A percentile compares a stretch with the other conserved stretches of the same genome.
These are phyloP conservation scores for Rhodotorula kratochvilovae DNA, from an alignment of 768 basidiomycete species.

Conservation along the genomic window DNA sequence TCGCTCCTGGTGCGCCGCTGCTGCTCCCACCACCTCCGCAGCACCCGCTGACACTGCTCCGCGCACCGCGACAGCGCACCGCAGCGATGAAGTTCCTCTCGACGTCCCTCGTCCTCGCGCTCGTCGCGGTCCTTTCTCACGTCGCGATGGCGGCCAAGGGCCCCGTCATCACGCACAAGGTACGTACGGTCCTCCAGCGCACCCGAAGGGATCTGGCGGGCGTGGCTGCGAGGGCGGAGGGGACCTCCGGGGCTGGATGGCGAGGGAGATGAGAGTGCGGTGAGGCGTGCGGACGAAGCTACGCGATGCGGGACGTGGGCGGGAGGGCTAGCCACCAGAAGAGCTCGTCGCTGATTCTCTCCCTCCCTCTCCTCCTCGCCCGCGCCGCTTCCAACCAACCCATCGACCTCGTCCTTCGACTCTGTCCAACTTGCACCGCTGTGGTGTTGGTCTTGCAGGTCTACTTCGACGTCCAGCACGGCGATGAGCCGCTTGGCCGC, in stretches of 20 bases:
- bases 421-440: no score
- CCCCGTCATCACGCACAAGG: slow-evolving; percentile 76
- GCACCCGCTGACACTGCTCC: not conserved
- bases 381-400: not conserved
- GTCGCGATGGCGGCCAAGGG: slow-evolving; percentile 61
- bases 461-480: slow-evolving; percentile 58
- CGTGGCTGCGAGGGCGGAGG: not conserved
- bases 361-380: not conserved
- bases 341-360: no score
- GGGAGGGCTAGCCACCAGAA: no score
- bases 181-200: not conserved
- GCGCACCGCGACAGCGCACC: not conserved
- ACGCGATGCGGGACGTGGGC: no score
- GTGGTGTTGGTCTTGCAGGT: not conserved
- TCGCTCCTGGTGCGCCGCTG: no score
- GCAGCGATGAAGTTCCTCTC: not conserved
- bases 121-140: slow-evolving; percentile 15
- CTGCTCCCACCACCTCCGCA: no score
- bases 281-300: not conserved
- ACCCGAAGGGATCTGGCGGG: no score
- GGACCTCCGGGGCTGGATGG: not conserved
- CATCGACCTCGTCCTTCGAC: not conserved
- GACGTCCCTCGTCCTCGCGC: slow-evolving; percentile 6
- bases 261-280: not conserved
- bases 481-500: slow-evolving; percentile 76